Evolutionary conservation across 208 protist species (phyloP).

Genomic region (Trypanosoma conorhini): DNA sequence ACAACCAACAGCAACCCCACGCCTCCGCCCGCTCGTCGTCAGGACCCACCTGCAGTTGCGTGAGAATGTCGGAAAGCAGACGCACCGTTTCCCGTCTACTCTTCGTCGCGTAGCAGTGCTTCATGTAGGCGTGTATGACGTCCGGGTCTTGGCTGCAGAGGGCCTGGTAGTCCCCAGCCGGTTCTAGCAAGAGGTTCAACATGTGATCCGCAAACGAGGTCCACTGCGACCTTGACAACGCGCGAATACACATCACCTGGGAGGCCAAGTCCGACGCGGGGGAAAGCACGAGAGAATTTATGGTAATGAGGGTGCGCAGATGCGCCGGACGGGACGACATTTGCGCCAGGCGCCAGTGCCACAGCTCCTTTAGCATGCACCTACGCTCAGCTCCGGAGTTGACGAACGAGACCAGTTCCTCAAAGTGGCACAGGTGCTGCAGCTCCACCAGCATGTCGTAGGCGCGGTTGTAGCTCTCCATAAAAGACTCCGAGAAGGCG

Average conservation of each 20-base stretch:
- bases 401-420: slow-evolving; percentile 98
- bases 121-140: slow-evolving; percentile 88
- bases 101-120: slow-evolving; percentile 65
- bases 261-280: slow-evolving; percentile 92
- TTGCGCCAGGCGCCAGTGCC: slow-evolving; percentile 85
- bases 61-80: slow-evolving; percentile 69
- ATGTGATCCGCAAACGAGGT: slow-evolving; percentile 68
- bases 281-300: slow-evolving; percentile 95
- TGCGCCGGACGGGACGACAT: slow-evolving; percentile 90
- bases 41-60: slow-evolving; percentile 38
- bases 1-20: slow-evolving; percentile 85
- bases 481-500: slow-evolving; percentile 79
- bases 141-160: slow-evolving; percentile 74
- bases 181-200: slow-evolving; percentile 54
- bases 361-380: slow-evolving; percentile 76
- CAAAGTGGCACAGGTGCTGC: slow-evolving; percentile 98
- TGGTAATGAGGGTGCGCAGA: slow-evolving; percentile 94
- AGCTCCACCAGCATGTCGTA: slow-evolving; percentile 96
- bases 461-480: slow-evolving; percentile 82
- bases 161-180: slow-evolving; percentile 33
- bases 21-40: slow-evolving; percentile 47
- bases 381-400: slow-evolving; percentile 57
- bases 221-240: slow-evolving; percentile 88
- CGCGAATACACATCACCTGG: slow-evolving; percentile 95
- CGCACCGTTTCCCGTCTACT: slow-evolving; percentile 64